Evolutionary conservation across 495 filamentous ascomycete species (phyloP).

Genomic region (Talaromyces trachyspermus): DNA sequence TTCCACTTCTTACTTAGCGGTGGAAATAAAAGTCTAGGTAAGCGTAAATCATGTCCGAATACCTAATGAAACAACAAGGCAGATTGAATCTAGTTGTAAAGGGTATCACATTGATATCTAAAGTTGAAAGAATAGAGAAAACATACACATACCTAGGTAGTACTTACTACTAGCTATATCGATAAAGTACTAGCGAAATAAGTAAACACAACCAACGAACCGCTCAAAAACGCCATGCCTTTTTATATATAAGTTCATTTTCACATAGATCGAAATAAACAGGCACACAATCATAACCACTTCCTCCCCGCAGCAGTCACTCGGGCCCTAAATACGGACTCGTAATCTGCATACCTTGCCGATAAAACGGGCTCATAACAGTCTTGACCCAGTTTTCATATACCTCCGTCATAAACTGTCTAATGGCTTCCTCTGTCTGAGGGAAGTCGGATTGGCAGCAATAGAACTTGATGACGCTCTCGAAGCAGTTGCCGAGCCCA

Average conservation of each 20-base stretch:
- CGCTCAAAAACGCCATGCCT: background rate
- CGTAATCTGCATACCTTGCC: slow-evolving; percentile 68
- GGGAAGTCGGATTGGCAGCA: slow-evolving; percentile 75
- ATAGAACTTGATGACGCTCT: slow-evolving; percentile 56
- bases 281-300: slow-evolving; percentile 54
- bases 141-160: too few species aligned
- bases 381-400: slow-evolving; percentile 94
- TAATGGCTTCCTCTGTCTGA: slow-evolving; percentile 88
- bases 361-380: slow-evolving; percentile 95
- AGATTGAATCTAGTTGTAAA: background rate
- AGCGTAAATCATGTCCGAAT: too few species aligned
- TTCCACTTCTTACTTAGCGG: too few species aligned
- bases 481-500: slow-evolving; percentile 24
- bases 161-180: too few species aligned
- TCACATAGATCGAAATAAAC: slow-evolving; percentile 4
- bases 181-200: too few species aligned
- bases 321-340: slow-evolving; percentile 78
- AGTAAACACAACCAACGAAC: too few species aligned
- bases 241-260: background rate
- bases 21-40: too few species aligned
- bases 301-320: slow-evolving; percentile 87
- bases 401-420: slow-evolving; percentile 87
- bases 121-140: too few species aligned
- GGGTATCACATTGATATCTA: slow-evolving; percentile 2
- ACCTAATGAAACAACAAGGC: too few species aligned